Evolutionary conservation across 768 basidiomycete genomes (phyloP), one percentile per base, ranked within the genome.

Genomic region (Kwoniella pini): DNA sequence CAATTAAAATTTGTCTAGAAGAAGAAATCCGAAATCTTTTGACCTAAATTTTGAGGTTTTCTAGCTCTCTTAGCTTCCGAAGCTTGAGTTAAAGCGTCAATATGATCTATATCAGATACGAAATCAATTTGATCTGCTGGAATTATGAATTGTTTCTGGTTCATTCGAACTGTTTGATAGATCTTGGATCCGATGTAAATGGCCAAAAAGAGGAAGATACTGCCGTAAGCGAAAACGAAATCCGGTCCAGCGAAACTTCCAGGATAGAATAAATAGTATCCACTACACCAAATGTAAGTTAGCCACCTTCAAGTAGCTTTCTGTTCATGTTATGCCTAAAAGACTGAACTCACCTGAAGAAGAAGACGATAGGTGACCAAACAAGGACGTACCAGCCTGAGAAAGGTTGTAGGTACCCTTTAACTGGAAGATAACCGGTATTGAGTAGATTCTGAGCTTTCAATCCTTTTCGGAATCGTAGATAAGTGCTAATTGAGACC

Each of bases 401-500:
- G 53, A 57, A 62, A 22, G 64, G 64, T 40, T 65, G 64, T 19
- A 62, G 45, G 42, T 50, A 49, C 1, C 64, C 59, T 38, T 30
- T 27, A 1, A 28, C 44, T 15, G 55, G 65, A 9, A 64, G 49
- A 36, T 57, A 62, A 21, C 38, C 56, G 30, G 60, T 62, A 36
- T 60, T 43, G 7, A 49, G 38, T 7, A 70, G 62, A 30, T 64
- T 64, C 48, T 72, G 68, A 12, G 31, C 33, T 54, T 68, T 72
- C 56, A 70, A 64, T 26, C 56, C 71, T 44, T 38, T 24, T 53
- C 63, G 49, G 66, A 72, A 72, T 24, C 65, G 61, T 19, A 72
- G 27, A 61, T 67, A 72, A 22, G 69, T 70, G 21, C 59, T 61
- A 28, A 33, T 58, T 40, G 46, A 28, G 22, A 43, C 4, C 13